Evolutionary conservation across 768 basidiomycete species (phyloP).

Genomic region (Tulasnella sp.): DNA sequence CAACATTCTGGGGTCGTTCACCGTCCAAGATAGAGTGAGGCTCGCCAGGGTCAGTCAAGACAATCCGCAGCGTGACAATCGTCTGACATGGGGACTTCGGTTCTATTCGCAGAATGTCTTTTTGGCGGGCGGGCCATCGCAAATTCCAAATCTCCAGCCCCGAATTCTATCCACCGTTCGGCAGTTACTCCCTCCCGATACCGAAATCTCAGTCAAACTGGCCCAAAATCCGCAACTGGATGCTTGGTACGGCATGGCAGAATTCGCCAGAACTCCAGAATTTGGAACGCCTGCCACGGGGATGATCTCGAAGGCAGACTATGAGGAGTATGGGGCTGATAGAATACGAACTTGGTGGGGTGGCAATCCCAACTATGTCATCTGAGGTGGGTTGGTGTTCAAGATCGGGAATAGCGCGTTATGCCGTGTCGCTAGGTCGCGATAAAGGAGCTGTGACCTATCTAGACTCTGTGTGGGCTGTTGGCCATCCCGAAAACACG

Average conservation of each 20-base stretch:
- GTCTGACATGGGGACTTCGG: neutral
- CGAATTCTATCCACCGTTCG: conserved; percentile 72
- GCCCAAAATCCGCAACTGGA: conserved; percentile 68
- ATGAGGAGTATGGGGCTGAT: conserved; percentile 87
- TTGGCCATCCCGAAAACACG: neutral
- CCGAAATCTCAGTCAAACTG: conserved; percentile 58
- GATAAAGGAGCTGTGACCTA: neutral
- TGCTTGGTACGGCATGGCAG: conserved; percentile 92
- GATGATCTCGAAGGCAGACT: conserved; percentile 72
- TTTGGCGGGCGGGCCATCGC: conserved; percentile 78
- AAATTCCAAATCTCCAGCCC: conserved; percentile 62
- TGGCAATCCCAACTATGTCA: conserved; percentile 72
- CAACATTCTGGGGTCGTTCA: conserved; percentile 71
- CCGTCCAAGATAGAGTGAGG: conserved; percentile 59
- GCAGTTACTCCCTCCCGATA: conserved; percentile 80
- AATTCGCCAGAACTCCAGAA: conserved; percentile 42
- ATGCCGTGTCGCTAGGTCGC: neutral
- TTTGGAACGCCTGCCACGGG: conserved; percentile 39
- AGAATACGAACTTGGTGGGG: conserved; percentile 88
- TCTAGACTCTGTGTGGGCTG: neutral
- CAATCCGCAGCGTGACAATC: neutral
- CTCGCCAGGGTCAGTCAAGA: conserved; percentile 63
- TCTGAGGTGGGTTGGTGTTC: conserved; percentile 21
- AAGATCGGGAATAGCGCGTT: conserved; percentile 8
- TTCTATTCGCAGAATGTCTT: conserved; percentile 67